Evolutionary conservation across 75 land plant genomes (phyloP), one percentile per base, ranked within the genome.

Genomic region (Chamaecyparis obtusa): DNA sequence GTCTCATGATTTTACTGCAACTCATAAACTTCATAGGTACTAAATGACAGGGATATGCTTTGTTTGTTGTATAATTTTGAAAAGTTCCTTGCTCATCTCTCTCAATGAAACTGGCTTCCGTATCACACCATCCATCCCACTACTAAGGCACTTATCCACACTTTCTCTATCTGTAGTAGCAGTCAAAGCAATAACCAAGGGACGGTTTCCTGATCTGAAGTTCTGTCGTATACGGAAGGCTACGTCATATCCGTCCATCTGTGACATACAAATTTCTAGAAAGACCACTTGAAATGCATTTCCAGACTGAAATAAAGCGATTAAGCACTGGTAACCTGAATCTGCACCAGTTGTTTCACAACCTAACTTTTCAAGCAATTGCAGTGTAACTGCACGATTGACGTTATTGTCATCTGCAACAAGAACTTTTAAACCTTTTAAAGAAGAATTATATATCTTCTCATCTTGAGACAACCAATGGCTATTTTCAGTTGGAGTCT

Each of bases 231-330:
- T 95, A 76, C 94, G 91, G 78, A 74, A 78, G 14, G 99, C 95
- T 11, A 96, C 95, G 8, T 96, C 99, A 88, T 94, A 97, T n/a
- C 99, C 99, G 84, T 97, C 99, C 97, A 97, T 92, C 84, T 95
- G 94, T 1, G 94, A 93, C 97, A 97, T 94, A 85, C 95, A 92
- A 75, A 97, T 87, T 83, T 96, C 99, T 75, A 97, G 85, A 15
- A 97, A 14, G 5, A 97, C 88, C 41, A 97, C 88, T 60, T 88
- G 84, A 85, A 86, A 95, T n/a, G 89, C 44, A 35, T 88, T 89
- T 37, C 91, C 92, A 4, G 93, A 84, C 43, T 89, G 91, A 81
- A 81, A 46, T n/a, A 81, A 46, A 13, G 93, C 86, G 27, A 91
- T 91, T 16, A 97, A 90, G 87, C 99, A 97, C 36, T 94, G 91